Evolutionary conservation across 306 rosid species (phyloP), one percentile per base, ranked within the genome.

Genomic region (Rosa persica): DNA sequence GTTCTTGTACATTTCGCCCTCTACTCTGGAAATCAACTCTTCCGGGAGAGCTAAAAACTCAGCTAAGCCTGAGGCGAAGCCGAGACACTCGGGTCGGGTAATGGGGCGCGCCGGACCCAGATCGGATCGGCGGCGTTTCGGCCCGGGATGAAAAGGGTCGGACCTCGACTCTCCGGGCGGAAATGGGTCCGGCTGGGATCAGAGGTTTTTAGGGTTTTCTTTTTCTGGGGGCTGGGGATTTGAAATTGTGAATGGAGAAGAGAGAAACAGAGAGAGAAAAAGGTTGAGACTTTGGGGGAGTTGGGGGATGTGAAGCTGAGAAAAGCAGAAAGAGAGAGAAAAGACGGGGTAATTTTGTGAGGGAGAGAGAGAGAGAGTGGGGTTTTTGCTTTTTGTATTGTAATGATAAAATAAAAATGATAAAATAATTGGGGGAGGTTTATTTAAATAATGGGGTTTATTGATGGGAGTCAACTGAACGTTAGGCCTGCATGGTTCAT

Each of bases 1-100:
- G 96, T 96, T 96, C 90, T 96, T 96, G 84, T 95, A 95, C 98
- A 95, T 95, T 92, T 88, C 93, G 77, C n/a, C 87, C 70, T 48
- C 51, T 40, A 57, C 27, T 52, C 48, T 27, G 2, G 10, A 52
- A 46, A 38, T 3, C 67, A 23, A 4, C 74, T 43, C 46, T 43
- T 43, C 46, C 0, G 12, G 10, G 10, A 43, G 2, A 6, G 12
- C 12, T 1, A 8, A 6, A 43, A 9, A 43, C 46, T 43, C 46
- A 8, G 46, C 46, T 39, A 39, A 43, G 2, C 2, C 46, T 39
- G 7, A 30, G 10, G 12, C 2, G 1, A 43, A 43, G 46, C 46
- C 46, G 46, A 43, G 46, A 43, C 44, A 42, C 46, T 2, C 46
- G 25, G 78, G 78, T 43, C 72, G 46, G 10, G 51, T 69, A 70